Base-by-base conservation (phyloP, 1,139 yeast genomes). In the Taphrina pruni region DNA sequence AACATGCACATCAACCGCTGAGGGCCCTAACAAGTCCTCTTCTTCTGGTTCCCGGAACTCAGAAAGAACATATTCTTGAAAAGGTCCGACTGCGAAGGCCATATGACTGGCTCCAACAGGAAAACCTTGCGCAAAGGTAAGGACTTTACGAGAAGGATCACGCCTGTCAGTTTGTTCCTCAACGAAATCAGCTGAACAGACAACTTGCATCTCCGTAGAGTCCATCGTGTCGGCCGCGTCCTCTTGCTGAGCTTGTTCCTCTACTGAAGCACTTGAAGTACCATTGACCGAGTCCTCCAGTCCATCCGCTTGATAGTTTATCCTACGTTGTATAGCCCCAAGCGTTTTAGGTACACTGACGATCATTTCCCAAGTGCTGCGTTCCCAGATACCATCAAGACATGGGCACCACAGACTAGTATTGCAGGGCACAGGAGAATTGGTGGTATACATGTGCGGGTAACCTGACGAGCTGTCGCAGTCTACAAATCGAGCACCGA, bases 341-440 rank as follows among this genome's bases (percentile, higher is more conserved):
- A 93, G 83, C 0, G 95, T 88, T 74, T 92, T 84, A 0, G 97
- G 97, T 0, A 91, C 86, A 71, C 88, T 86, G 17, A 95, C 82
- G 75, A 91, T 96, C 17, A 95, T 78, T 71, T 93, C 92, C 99
- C 99, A 95, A 0, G 97, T 89, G 60, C 90, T 88, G 71, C 92
- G 85, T 74, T 92, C 97, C 86, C 94, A 89, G 48, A 92, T 78
- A 61, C 89, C 90, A 74, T 95, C 98, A 5, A 94, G 83, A 76
- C 99, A 95, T 0, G 99, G 99, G 60, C 94, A 89, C 99, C 99
- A 95, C 26, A 92, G 88, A 1, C 97, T 90, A 0, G 98, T 90
- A 14, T 96, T 86, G 8, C 89, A 83, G 26, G 92, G 92, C 61
- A 87, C 80, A 38, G 91, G 93, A 2, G 90, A 83, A 75, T 94